Conservation (phyloP, 73 alveolate species). For the Paramecium sonneborni region DNA sequence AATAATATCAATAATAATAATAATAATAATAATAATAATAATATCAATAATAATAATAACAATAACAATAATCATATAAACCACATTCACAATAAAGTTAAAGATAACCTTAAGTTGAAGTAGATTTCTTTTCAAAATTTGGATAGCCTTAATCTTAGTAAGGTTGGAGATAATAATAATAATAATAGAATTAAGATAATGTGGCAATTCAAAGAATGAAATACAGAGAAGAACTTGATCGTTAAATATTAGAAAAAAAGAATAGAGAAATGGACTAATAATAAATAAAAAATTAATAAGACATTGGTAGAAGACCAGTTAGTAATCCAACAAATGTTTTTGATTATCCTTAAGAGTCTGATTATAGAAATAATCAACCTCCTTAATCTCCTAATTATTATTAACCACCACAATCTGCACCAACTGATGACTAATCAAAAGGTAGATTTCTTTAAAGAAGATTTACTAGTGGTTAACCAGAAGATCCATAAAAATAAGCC, state of each 20-base stretch:
- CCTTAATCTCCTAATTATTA: background rate
- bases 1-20: background rate
- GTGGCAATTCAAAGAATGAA: background rate
- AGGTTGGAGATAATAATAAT: background rate
- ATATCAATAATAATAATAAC: background rate
- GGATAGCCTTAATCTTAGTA: slow-evolving; percentile 39
- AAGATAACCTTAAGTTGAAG: background rate
- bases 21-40: background rate
- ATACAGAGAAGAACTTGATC: slow-evolving; percentile 50
- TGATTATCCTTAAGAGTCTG: background rate
- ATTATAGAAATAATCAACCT: slow-evolving; percentile 12
- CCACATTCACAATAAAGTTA: background rate
- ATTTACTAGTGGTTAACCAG: slow-evolving; percentile 38
- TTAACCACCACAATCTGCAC: slow-evolving; percentile 28
- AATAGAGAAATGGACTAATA: slow-evolving; percentile 1
- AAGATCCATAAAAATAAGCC: slow-evolving; percentile 17
- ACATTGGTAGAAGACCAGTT: background rate
- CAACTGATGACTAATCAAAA: background rate
- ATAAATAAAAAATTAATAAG: background rate
- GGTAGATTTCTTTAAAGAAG: slow-evolving; percentile 30
- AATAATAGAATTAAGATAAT: background rate
- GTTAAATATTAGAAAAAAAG: slow-evolving; percentile 29
- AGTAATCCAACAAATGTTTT: slow-evolving; percentile 32
- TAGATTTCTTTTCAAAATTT: slow-evolving; percentile 32
- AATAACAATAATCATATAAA: background rate